Percentiles rank a stretch among this genome's conserved stretches.
Evolutionary conservation across 495 filamentous ascomycete species (phyloP).

Genomic region (Filosporella fistucella): DNA sequence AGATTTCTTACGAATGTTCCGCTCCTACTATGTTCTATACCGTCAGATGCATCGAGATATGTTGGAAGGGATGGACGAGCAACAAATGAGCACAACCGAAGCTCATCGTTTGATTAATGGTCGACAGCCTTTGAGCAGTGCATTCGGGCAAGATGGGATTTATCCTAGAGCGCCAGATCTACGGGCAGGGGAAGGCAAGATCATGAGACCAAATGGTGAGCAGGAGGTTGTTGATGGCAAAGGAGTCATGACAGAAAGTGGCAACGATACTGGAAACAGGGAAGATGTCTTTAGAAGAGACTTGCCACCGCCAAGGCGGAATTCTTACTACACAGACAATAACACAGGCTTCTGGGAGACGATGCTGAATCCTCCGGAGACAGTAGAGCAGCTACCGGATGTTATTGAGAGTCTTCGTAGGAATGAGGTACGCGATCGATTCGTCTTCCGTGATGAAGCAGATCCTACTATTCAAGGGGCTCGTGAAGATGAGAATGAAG

Average conservation of each 20-base stretch:
- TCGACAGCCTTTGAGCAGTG: slow-evolving; percentile 73
- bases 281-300: slow-evolving; percentile 30
- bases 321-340: slow-evolving; percentile 2
- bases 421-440: not conserved
- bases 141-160: slow-evolving; percentile 56
- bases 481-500: not conserved
- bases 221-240: slow-evolving; percentile 52
- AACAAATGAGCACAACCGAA: slow-evolving; percentile 65
- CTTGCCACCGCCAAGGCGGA: not conserved
- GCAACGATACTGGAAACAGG: slow-evolving; percentile 43
- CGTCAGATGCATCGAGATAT: slow-evolving; percentile 82
- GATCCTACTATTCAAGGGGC: not conserved
- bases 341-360: slow-evolving; percentile 20
- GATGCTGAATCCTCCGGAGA: slow-evolving; percentile 19
- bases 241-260: slow-evolving; percentile 24
- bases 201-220: slow-evolving; percentile 51
- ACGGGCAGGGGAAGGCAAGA: slow-evolving; percentile 61
- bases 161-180: slow-evolving; percentile 56
- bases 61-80: slow-evolving; percentile 75
- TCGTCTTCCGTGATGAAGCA: not conserved
- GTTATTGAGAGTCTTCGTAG: slow-evolving; percentile 7
- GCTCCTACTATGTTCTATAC: slow-evolving; percentile 82
- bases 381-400: slow-evolving; percentile 8
- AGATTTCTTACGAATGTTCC: slow-evolving; percentile 89
- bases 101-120: slow-evolving; percentile 69